phyloP scores from a whole-genome alignment of 2,329 filamentous ascomycete species.

The Pseudogymnoascus sp. region DNA sequence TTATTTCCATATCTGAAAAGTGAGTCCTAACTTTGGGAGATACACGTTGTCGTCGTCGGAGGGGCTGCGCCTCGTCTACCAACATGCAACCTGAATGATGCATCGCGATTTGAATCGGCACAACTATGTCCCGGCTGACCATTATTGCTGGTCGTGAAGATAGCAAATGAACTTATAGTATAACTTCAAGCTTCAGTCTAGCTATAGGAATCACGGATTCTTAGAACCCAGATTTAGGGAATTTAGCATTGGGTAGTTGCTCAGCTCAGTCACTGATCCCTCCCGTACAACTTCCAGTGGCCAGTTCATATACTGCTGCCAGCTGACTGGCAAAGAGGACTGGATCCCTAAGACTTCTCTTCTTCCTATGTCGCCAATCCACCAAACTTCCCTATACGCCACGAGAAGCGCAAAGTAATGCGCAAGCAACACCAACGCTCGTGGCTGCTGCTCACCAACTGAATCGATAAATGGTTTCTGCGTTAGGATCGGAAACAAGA shows the following conservation, averaged over 20 bases:
- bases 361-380: conserved; percentile 26
- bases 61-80: not conserved
- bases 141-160: too few species aligned
- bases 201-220: not conserved
- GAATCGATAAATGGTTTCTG: conserved; percentile 17
- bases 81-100: not conserved
- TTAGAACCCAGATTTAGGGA: not conserved
- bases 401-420: conserved; percentile 30
- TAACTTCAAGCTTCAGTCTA: not conserved
- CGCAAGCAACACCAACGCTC: conserved; percentile 23
- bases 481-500: conserved; percentile 15
- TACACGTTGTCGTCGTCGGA: not conserved
- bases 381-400: conserved; percentile 30
- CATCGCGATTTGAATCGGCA: not conserved
- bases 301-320: conserved; percentile 17
- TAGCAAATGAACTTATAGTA: not conserved
- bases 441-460: conserved; percentile 16
- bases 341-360: conserved; percentile 17
- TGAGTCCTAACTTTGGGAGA: not conserved
- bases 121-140: not conserved
- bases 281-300: conserved; percentile 15
- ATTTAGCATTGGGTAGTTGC: not conserved
- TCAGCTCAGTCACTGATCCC: not conserved
- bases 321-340: conserved; percentile 13
- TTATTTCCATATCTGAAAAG: not conserved